Evolutionary conservation across 768 basidiomycete species (phyloP).

Genomic region (Saitozyma sp.): DNA sequence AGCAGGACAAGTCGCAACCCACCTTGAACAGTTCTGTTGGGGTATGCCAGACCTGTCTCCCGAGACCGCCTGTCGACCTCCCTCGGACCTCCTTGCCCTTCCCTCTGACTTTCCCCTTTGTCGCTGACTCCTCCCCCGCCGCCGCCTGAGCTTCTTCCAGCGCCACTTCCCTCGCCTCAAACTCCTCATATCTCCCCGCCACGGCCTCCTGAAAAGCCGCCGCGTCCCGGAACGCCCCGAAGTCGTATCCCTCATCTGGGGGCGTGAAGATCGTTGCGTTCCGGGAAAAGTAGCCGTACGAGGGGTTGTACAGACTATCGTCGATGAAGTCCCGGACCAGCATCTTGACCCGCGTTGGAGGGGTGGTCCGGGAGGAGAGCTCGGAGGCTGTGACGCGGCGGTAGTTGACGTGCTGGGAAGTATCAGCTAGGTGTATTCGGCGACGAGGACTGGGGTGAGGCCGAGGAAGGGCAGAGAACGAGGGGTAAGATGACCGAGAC

Average conservation of each 20-base stretch:
- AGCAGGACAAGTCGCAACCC: constrained; percentile 30
- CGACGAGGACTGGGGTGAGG: too few species aligned
- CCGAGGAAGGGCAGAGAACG: too few species aligned
- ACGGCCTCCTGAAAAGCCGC: constrained; percentile 79
- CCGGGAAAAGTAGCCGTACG: constrained; percentile 96
- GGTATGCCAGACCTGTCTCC: constrained; percentile 96
- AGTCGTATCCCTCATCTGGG: constrained; percentile 65
- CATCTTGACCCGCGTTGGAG: constrained; percentile 85
- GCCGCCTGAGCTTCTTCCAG: constrained; percentile 59
- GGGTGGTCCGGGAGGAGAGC: constrained; percentile 50
- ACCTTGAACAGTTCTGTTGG: constrained; percentile 98
- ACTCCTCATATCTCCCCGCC: constrained; percentile 65
- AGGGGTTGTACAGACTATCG: constrained; percentile 91
- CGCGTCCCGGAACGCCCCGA: constrained; percentile 65
- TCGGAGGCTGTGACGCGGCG: constrained; percentile 48
- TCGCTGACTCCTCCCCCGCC: constrained; percentile 55
- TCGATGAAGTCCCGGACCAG: constrained; percentile 94
- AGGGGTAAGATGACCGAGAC: background rate
- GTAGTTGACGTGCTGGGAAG: constrained; percentile 38
- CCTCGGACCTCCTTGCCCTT: constrained; percentile 4
- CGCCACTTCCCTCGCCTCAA: constrained; percentile 6
- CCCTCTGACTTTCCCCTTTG: constrained; percentile 7
- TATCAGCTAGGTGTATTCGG: background rate
- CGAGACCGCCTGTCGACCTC: constrained; percentile 26
- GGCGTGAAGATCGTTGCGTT: constrained; percentile 79